Conservation (phyloP, 495 filamentous ascomycete species). For the Penicillium dipodomyicola region DNA sequence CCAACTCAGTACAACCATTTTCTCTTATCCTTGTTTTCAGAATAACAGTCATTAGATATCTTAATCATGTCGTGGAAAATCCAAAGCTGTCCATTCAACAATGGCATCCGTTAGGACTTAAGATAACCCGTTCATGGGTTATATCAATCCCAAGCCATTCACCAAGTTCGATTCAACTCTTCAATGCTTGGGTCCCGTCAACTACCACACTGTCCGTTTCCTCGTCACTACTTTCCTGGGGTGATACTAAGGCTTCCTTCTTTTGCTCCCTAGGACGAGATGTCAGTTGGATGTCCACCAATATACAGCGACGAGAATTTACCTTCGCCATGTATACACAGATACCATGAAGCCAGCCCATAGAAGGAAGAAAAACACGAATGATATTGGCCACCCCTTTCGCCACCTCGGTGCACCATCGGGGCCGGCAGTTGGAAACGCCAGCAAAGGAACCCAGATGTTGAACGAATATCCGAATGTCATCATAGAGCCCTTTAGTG, state of each 20-base stretch:
- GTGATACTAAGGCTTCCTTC: slow-evolving; percentile 1
- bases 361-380: slow-evolving; percentile 40
- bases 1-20: too few relatives aligned
- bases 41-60: too few relatives aligned
- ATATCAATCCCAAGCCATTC: neutral
- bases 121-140: too few relatives aligned
- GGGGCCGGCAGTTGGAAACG: slow-evolving; percentile 43
- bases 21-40: too few relatives aligned
- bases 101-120: too few relatives aligned
- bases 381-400: slow-evolving; percentile 44
- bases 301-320: slow-evolving; percentile 10
- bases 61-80: too few relatives aligned
- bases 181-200: neutral
- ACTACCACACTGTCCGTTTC: slow-evolving; percentile 16
- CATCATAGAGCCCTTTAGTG: slow-evolving; percentile 46
- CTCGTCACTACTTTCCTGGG: slow-evolving; percentile 16
- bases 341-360: slow-evolving; percentile 43
- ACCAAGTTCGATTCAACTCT: neutral
- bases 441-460: slow-evolving; percentile 46
- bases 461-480: slow-evolving; percentile 50
- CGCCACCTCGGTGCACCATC: slow-evolving; percentile 46
- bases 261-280: slow-evolving; percentile 13
- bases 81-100: too few relatives aligned
- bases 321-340: slow-evolving; percentile 36
- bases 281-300: neutral